Evolutionary conservation across 176 grass and related monocot species (phyloP).

Genomic region (Raddia guianensis): DNA sequence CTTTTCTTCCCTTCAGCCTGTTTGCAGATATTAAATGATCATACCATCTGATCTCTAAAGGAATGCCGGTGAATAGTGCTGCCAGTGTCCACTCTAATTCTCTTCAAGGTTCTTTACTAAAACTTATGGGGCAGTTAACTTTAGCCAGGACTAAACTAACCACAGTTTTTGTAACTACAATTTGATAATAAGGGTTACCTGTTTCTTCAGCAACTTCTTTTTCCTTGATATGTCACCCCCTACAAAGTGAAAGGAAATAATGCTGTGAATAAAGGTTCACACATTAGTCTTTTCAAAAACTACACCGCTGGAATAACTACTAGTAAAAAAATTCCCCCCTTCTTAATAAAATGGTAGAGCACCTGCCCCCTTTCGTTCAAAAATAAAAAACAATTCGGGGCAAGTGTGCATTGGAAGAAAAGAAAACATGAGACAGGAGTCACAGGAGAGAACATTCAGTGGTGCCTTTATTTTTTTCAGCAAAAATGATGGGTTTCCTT

Average conservation of each 20-base stretch:
- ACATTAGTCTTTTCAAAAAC: neutral
- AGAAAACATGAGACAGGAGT: constrained; percentile 4
- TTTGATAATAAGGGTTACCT: constrained; percentile 54
- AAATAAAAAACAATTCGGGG: neutral
- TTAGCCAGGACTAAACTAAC: neutral
- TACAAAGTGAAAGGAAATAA: constrained; percentile 51
- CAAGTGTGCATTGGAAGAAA: neutral
- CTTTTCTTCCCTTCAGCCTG: constrained; percentile 98
- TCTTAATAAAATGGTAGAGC: too few species aligned
- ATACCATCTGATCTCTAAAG: constrained; percentile 9
- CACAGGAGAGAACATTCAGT: neutral
- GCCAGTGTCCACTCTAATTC: neutral
- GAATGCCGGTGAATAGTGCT: constrained; percentile 10
- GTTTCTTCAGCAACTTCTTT: constrained; percentile 96
- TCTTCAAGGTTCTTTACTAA: neutral
- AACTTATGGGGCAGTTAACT: constrained; percentile 1
- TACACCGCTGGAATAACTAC: constrained; percentile 5
- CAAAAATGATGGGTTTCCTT: neutral
- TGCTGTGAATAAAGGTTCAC: constrained; percentile 9
- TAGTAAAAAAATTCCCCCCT: neutral
- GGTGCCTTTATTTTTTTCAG: too few species aligned
- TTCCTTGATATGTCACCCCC: constrained; percentile 97
- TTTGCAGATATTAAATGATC: constrained; percentile 37
- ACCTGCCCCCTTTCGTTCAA: too few species aligned
- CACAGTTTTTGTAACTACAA: neutral